phyloP scores from a whole-genome alignment of 495 filamentous ascomycete genomes.

The Neurospora sp. region DNA sequence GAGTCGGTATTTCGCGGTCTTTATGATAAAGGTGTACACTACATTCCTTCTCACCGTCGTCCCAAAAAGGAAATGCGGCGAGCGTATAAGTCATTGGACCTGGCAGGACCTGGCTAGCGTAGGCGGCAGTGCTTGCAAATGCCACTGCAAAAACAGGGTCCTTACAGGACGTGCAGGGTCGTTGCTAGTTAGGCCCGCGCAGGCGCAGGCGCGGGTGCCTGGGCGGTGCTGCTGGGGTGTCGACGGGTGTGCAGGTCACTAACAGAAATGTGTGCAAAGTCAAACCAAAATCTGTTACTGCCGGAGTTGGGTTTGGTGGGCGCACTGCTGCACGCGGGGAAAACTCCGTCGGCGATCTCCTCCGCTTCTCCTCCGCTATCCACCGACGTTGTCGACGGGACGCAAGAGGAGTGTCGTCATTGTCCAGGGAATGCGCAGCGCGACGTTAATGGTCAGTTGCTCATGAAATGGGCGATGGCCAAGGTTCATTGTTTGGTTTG shows the following conservation, averaged over 20 bases:
- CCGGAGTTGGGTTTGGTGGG: too few species aligned
- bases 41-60: background rate
- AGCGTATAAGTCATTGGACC: background rate
- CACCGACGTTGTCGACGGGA: too few species aligned
- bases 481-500: background rate
- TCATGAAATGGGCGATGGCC: background rate
- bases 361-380: background rate
- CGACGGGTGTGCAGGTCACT: background rate
- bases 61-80: background rate
- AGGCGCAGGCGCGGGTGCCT: background rate
- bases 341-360: background rate
- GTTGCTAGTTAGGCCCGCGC: background rate
- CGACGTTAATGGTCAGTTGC: background rate
- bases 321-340: background rate
- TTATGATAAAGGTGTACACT: too few species aligned
- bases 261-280: too few species aligned
- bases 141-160: background rate
- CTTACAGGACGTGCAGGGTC: background rate
- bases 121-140: background rate
- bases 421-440: background rate
- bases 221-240: background rate
- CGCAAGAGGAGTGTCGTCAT: background rate
- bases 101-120: background rate
- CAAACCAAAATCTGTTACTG: too few species aligned
- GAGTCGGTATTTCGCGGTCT: too few species aligned